These are phyloP conservation scores for Lactuca saligna DNA, from an alignment of 129 eudicot species.

Conservation along the genomic window DNA sequence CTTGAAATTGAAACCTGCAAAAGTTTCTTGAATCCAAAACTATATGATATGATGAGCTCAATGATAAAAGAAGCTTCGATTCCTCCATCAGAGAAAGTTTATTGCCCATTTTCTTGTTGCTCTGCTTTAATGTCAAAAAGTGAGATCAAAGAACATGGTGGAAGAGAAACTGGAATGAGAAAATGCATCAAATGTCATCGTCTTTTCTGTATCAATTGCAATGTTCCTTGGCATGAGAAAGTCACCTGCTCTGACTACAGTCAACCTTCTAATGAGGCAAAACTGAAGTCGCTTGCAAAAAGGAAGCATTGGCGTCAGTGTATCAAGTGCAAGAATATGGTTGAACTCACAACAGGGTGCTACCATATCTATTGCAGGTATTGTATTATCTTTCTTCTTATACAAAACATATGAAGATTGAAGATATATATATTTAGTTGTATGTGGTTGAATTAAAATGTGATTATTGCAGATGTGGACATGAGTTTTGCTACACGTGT, in stretches of 20 bases:
- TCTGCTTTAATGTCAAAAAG: constrained; percentile 58
- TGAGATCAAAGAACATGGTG: constrained; percentile 36
- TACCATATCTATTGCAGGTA: constrained; percentile 74
- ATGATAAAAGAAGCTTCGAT: constrained; percentile 66
- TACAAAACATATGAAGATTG: no score
- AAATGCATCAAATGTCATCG: constrained; percentile 50
- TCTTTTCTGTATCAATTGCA: constrained; percentile 60
- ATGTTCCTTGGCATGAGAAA: constrained; percentile 67
- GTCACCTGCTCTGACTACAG: constrained; percentile 41
- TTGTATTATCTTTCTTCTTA: not conserved
- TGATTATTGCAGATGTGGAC: constrained; percentile 54
- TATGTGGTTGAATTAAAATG: no score
- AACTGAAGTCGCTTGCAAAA: constrained; percentile 44
- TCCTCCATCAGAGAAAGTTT: constrained; percentile 51
- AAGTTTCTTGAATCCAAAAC: constrained; percentile 42
- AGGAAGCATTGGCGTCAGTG: constrained; percentile 57
- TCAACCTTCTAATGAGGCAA: constrained; percentile 44
- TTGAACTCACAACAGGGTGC: constrained; percentile 60
- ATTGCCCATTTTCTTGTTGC: constrained; percentile 71
- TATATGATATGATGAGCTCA: constrained; percentile 54
- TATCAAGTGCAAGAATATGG: constrained; percentile 50
- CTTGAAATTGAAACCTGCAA: constrained; percentile 51
- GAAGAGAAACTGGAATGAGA: constrained; percentile 22
- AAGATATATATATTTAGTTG: no score
- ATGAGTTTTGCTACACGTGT: constrained; percentile 71